Percentiles rank a stretch among this genome's conserved stretches.
These are phyloP conservation scores for Plenodomus lindquistii DNA, from an alignment of 2,329 filamentous ascomycete species.

Conservation along the genomic window DNA sequence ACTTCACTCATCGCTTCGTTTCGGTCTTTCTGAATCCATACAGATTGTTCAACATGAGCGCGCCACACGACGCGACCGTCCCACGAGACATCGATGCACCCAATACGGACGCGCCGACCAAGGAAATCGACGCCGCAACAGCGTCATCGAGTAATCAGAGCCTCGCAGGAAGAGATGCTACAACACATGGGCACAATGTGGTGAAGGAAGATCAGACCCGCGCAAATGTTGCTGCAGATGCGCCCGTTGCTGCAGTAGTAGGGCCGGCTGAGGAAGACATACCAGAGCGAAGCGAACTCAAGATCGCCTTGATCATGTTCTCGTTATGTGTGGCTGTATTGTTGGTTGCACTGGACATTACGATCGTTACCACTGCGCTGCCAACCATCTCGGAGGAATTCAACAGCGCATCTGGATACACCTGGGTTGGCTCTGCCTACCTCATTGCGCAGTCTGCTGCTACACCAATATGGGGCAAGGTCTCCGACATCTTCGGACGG, in stretches of 20 bases:
- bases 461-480: conserved; percentile 64
- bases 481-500: conserved; percentile 69
- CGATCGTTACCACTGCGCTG: conserved; percentile 65
- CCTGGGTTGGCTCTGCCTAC: conserved; percentile 59
- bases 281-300: conserved; percentile 41
- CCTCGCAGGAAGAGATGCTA: conserved; percentile 12
- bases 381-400: conserved; percentile 63
- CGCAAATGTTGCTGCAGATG: conserved; percentile 9
- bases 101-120: conserved; percentile 7
- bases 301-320: conserved; percentile 56
- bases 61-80: conserved; percentile 8
- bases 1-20: not conserved
- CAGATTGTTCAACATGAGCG: conserved; percentile 4
- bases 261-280: conserved; percentile 27
- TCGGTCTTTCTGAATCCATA: not conserved
- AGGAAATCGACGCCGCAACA: conserved; percentile 12
- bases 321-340: conserved; percentile 59
- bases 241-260: conserved; percentile 13
- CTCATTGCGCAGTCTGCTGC: conserved; percentile 54
- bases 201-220: conserved; percentile 5
- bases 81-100: not conserved
- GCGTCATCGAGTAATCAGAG: conserved; percentile 22
- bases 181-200: conserved; percentile 1
- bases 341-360: conserved; percentile 64
- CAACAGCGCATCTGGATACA: conserved; percentile 54